These are phyloP conservation scores for Diaporthe sp. DNA, from an alignment of 2,329 filamentous ascomycete genomes.

Conservation along the genomic window DNA sequence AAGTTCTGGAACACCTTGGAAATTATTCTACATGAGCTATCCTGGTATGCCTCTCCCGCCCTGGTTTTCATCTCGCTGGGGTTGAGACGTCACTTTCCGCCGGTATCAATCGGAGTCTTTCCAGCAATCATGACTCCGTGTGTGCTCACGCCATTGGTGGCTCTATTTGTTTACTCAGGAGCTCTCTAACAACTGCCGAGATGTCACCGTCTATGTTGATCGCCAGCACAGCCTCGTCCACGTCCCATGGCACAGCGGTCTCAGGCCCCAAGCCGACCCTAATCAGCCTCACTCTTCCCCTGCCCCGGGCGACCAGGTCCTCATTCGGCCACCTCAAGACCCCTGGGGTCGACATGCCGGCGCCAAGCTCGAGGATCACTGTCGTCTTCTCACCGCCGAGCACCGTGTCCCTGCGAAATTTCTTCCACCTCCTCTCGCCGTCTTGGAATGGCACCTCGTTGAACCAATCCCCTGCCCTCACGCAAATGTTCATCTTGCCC, in stretches of 20 bases:
- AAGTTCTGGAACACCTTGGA: constrained; percentile 4
- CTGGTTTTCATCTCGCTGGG: background rate
- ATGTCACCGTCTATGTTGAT: constrained; percentile 43
- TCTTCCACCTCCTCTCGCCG: constrained; percentile 39
- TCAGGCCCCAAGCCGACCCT: constrained; percentile 43
- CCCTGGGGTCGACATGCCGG: constrained; percentile 43
- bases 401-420: constrained; percentile 33
- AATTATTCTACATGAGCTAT: background rate
- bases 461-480: constrained; percentile 43
- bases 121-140: background rate
- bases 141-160: background rate
- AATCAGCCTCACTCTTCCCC: constrained; percentile 40
- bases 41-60: background rate
- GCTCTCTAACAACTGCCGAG: constrained; percentile 26
- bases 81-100: background rate
- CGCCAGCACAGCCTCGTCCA: constrained; percentile 40
- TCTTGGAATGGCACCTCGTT: constrained; percentile 42
- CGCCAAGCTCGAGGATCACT: constrained; percentile 43
- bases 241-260: constrained; percentile 38
- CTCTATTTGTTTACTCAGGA: background rate
- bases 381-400: constrained; percentile 24
- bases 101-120: background rate
- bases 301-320: constrained; percentile 35
- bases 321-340: constrained; percentile 44
- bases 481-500: constrained; percentile 43